These are phyloP conservation scores for Hanseniaspora opuntiae DNA, from an alignment of 805 yeast genomes.

Conservation along the genomic window DNA sequence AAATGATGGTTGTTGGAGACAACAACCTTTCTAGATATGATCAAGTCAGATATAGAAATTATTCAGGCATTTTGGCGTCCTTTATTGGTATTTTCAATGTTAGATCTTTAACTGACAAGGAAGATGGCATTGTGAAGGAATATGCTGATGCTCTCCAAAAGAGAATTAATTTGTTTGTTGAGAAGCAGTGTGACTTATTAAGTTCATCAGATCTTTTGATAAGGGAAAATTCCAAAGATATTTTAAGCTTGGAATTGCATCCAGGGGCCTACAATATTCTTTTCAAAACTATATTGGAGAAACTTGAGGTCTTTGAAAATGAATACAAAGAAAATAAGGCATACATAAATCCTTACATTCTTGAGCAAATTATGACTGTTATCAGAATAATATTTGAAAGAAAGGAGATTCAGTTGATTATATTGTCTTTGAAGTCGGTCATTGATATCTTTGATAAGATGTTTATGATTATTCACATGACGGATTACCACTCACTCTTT, in stretches of 20 bases:
- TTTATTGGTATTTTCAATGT: constrained; percentile 48
- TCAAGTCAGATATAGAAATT: constrained; percentile 42
- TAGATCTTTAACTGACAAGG: constrained; percentile 18
- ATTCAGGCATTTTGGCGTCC: constrained; percentile 61
- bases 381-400: constrained; percentile 30
- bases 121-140: not conserved
- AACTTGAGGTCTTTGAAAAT: constrained; percentile 28
- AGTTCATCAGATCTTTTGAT: constrained; percentile 38
- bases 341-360: constrained; percentile 25
- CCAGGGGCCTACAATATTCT: constrained; percentile 41
- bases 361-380: constrained; percentile 39
- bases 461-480: constrained; percentile 19
- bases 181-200: constrained; percentile 37
- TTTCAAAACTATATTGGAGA: constrained; percentile 23
- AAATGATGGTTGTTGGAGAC: constrained; percentile 13
- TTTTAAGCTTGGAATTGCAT: constrained; percentile 52
- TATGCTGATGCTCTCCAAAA: constrained; percentile 21
- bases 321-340: constrained; percentile 17
- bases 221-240: constrained; percentile 61
- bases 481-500: constrained; percentile 19
- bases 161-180: constrained; percentile 36
- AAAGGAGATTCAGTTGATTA: constrained; percentile 23
- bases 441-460: constrained; percentile 26
- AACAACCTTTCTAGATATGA: constrained; percentile 26
- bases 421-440: constrained; percentile 26